These are phyloP conservation scores for Jaenimonas drosophilae DNA, from an alignment of 208 protist species.

Conservation along the genomic window DNA sequence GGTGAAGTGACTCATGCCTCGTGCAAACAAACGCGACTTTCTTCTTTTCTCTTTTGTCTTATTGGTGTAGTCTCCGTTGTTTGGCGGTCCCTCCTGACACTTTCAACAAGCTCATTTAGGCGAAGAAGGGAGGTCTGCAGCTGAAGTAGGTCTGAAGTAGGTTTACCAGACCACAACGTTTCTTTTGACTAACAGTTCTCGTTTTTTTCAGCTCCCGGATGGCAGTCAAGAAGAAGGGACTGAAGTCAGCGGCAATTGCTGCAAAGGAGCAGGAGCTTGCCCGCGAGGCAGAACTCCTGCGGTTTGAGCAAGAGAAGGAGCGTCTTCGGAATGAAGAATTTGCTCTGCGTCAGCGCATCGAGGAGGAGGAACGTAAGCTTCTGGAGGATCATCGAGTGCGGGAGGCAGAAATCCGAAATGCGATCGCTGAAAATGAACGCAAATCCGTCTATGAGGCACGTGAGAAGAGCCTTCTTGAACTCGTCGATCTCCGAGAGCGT, in stretches of 20 bases:
- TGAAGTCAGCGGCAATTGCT: conserved; percentile 14
- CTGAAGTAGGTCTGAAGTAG: too few relatives aligned
- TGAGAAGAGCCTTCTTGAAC: conserved; percentile 34
- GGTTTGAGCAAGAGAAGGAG: conserved; percentile 32
- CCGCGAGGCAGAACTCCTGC: conserved; percentile 31
- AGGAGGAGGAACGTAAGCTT: conserved; percentile 49
- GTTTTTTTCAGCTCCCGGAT: too few relatives aligned
- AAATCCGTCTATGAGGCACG: conserved; percentile 26
- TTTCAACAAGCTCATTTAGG: too few relatives aligned
- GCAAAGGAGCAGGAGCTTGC: conserved; percentile 25
- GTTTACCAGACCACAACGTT: too few relatives aligned
- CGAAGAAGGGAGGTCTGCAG: too few relatives aligned
- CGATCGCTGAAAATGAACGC: conserved; percentile 32
- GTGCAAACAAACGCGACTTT: too few relatives aligned
- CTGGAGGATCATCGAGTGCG: conserved; percentile 34
- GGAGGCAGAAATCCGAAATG: conserved; percentile 31
- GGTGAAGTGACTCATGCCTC: too few relatives aligned
- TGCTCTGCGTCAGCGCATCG: conserved; percentile 33
- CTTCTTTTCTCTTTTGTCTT: too few relatives aligned
- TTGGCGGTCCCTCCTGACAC: too few relatives aligned
- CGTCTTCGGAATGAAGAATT: conserved; percentile 40
- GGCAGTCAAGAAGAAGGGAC: conserved; percentile 4
- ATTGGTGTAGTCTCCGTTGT: too few relatives aligned
- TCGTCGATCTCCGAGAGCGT: conserved; percentile 23
- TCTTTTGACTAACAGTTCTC: too few relatives aligned